phyloP scores from a whole-genome alignment of 73 alveolate species.

The Tetrahymena malaccensis region DNA sequence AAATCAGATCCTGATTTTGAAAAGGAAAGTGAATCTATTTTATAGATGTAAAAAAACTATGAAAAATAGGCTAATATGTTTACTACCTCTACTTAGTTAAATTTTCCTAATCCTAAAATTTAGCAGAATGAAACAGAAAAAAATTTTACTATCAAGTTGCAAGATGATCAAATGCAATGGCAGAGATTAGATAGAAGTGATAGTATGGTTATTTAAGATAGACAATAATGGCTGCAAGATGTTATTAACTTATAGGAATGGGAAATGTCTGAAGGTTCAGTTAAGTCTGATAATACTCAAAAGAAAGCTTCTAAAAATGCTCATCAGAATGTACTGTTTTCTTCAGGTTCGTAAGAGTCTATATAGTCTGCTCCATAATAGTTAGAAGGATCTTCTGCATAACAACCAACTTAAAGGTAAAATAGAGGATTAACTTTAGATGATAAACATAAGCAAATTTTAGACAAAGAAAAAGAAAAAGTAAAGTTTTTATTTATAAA shows the following conservation, averaged over 20 bases:
- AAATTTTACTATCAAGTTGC: not conserved
- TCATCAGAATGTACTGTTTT: not conserved
- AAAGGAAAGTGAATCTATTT: not conserved
- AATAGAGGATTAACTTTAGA: not conserved
- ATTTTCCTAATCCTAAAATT: not conserved
- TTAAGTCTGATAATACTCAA: not conserved
- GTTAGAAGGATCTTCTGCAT: not conserved
- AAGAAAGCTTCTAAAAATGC: not conserved
- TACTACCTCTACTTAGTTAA: not conserved
- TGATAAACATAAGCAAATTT: not conserved
- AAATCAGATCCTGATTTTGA: not conserved
- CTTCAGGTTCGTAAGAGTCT: not conserved
- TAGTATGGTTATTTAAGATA: not conserved
- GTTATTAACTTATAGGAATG: not conserved
- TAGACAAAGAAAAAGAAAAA: not conserved
- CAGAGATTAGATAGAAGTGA: not conserved
- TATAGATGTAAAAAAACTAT: not conserved
- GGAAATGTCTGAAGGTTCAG: not conserved
- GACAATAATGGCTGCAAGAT: not conserved
- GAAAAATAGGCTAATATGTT: not conserved
- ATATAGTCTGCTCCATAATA: not conserved
- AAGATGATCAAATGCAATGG: not conserved
- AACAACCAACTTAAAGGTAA: not conserved
- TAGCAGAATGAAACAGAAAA: not conserved
- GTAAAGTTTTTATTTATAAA: not conserved